phyloP scores from a whole-genome alignment of 805 yeast genomes.

The Zygosaccharomyces rouxii region DNA sequence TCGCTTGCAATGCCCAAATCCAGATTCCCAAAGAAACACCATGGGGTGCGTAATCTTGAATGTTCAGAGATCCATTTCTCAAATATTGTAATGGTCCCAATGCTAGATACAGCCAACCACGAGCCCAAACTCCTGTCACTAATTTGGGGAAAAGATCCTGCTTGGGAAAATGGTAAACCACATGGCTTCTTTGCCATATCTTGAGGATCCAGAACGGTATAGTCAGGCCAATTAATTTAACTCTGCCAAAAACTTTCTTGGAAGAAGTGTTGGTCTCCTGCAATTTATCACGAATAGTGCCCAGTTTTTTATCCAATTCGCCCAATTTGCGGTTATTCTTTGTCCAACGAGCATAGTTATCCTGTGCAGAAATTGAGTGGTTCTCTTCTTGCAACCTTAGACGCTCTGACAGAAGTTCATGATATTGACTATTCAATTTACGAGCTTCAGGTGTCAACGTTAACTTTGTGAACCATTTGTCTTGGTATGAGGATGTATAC shows the following conservation, averaged over 20 bases:
- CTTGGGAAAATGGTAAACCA: constrained; percentile 29
- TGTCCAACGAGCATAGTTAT: constrained; percentile 94
- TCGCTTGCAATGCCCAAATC: constrained; percentile 34
- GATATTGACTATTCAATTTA: constrained; percentile 30
- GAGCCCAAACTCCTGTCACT: constrained; percentile 30
- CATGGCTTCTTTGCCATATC: constrained; percentile 33
- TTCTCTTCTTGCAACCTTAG: constrained; percentile 48
- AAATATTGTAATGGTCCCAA: constrained; percentile 26
- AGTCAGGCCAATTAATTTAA: constrained; percentile 28
- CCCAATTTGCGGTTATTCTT: constrained; percentile 73
- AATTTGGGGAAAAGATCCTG: constrained; percentile 30
- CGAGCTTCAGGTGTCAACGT: constrained; percentile 19
- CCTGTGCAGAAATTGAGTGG: constrained; percentile 73
- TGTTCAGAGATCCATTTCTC: constrained; percentile 6
- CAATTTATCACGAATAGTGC: constrained; percentile 39
- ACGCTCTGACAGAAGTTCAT: constrained; percentile 42
- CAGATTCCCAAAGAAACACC: constrained; percentile 36
- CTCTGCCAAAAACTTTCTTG: constrained; percentile 16
- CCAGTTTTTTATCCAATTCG: constrained; percentile 50
- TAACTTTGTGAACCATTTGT: constrained; percentile 17
- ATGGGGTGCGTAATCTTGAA: constrained; percentile 9
- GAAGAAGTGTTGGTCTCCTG: constrained; percentile 16
- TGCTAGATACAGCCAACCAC: constrained; percentile 32
- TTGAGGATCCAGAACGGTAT: constrained; percentile 32
- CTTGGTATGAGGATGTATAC: constrained; percentile 23